phyloP scores from a whole-genome alignment of 768 basidiomycete species.

The Butyriboletus loyo region DNA sequence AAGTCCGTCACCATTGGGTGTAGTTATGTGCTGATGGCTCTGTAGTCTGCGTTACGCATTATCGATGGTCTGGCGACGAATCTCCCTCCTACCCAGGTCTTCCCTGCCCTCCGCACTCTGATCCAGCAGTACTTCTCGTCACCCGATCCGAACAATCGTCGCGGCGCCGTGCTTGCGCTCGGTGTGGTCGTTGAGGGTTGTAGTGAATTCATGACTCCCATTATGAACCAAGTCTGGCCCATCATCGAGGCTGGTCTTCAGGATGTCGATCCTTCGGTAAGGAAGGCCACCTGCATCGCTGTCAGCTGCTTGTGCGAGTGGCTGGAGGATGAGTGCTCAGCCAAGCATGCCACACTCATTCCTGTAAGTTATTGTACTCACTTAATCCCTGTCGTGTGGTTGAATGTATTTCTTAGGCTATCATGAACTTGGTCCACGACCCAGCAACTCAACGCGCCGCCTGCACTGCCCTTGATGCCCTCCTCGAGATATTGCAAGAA shows the following conservation, averaged over 20 bases:
- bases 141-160: constrained; percentile 72
- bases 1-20: constrained; percentile 27
- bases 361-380: constrained; percentile 53
- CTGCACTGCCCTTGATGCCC: constrained; percentile 95
- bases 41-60: constrained; percentile 86
- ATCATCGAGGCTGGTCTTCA: constrained; percentile 84
- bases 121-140: constrained; percentile 86
- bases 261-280: constrained; percentile 79
- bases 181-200: constrained; percentile 97
- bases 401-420: constrained; percentile 48
- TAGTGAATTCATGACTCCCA: constrained; percentile 94
- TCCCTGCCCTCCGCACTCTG: constrained; percentile 82
- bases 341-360: constrained; percentile 78
- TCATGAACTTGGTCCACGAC: constrained; percentile 90
- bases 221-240: constrained; percentile 92
- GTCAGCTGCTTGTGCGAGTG: constrained; percentile 97
- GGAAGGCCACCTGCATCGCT: constrained; percentile 94
- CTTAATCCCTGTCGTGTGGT: neutral
- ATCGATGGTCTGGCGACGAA: constrained; percentile 91
- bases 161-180: constrained; percentile 91
- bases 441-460: constrained; percentile 84
- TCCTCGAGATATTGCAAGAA: constrained; percentile 91
- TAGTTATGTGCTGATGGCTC: constrained; percentile 5
- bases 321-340: constrained; percentile 89
- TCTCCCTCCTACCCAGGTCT: constrained; percentile 92